Evolutionary conservation across 768 basidiomycete species (phyloP), one percentile per base, ranked within the genome.

Genomic region (Xerocomellus dryophilus): DNA sequence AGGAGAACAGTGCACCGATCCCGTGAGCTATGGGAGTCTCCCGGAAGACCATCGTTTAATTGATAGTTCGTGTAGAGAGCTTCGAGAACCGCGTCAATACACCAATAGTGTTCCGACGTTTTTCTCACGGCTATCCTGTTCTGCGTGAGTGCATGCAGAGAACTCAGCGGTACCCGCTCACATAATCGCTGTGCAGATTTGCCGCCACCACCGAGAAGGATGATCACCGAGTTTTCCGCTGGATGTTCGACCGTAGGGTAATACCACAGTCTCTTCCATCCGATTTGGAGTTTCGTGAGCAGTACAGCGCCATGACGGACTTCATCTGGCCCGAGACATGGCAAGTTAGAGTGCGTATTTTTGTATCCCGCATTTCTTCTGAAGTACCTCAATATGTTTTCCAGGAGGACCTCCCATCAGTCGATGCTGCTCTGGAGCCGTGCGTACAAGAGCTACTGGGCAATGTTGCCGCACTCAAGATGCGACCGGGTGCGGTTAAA

Each of bases 191-290:
- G 6, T 34, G 36, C 15, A 57, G 52, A 23, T 57, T 57, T 48
- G 55, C 51, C 12, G 55, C 55, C 14, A 57, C 51, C 0, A 15
- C 20, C 1, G 46, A 53, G 41, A 21, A 43, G 8, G 17, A 42
- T 7, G 50, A 56, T 11, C 2, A 39, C 18, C 15, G 51, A 9
- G 18, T 57, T 20, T 57, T 53, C 46, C 46, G 42, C 3, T 57
- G 55, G 55, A 57, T 57, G 55, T 57, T 57, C 2, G 55, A 57
- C 39, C 55, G 55, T 20, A 46, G 29, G 10, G 51, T 57, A 9
- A 35, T 44, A 15, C 56, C 56, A 8, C 56, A 49, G 32, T 44
- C 39, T 2, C 23, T 56, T 8, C 27, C 52, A 35, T 45, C 38
- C 3, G 52, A 54, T 49, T n/a, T n/a, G 5, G 31, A 40, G 1